Evolutionary conservation across 1,284 basidiomycete genomes (phyloP).

Genomic region (Irpex sp.): DNA sequence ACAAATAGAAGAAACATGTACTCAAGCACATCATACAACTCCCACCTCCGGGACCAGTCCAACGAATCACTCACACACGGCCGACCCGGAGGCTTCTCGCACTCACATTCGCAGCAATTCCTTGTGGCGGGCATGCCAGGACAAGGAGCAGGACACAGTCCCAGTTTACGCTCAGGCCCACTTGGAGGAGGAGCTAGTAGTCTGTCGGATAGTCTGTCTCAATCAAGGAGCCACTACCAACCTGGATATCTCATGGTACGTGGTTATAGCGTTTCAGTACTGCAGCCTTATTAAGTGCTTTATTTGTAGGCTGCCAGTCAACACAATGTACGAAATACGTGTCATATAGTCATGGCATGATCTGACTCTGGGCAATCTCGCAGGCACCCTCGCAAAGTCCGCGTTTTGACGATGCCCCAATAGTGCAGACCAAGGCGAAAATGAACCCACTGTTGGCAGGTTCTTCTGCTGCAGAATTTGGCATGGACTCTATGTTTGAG

Average conservation of each 20-base stretch:
- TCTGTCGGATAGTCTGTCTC: conserved; percentile 51
- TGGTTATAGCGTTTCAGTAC: conserved; percentile 13
- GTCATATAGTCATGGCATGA: neutral
- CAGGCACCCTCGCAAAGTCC: conserved; percentile 55
- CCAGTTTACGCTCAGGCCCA: conserved; percentile 19
- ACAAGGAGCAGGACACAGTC: conserved; percentile 19
- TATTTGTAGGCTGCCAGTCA: conserved; percentile 52
- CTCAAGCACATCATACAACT: conserved; percentile 21
- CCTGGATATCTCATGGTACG: conserved; percentile 71
- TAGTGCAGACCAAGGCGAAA: conserved; percentile 74
- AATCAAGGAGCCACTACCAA: conserved; percentile 71
- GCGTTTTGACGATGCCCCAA: conserved; percentile 62
- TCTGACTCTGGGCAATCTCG: neutral
- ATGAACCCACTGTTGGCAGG: conserved; percentile 65
- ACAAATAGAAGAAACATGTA: conserved; percentile 5
- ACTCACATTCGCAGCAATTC: conserved; percentile 29
- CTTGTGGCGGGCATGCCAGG: conserved; percentile 28
- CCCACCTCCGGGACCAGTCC: conserved; percentile 8
- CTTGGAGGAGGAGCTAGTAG: conserved; percentile 18
- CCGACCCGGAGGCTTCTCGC: conserved; percentile 17
- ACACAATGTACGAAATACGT: conserved; percentile 39
- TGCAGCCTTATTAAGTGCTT: conserved; percentile 4
- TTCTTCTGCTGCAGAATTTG: conserved; percentile 62
- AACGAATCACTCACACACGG: conserved; percentile 15
- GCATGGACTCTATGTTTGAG: conserved; percentile 79